Percentiles rank a stretch among this genome's conserved stretches.
Evolutionary conservation across 148 eudicot genomes (phyloP).

Genomic region (Fagopyrum tataricum): DNA sequence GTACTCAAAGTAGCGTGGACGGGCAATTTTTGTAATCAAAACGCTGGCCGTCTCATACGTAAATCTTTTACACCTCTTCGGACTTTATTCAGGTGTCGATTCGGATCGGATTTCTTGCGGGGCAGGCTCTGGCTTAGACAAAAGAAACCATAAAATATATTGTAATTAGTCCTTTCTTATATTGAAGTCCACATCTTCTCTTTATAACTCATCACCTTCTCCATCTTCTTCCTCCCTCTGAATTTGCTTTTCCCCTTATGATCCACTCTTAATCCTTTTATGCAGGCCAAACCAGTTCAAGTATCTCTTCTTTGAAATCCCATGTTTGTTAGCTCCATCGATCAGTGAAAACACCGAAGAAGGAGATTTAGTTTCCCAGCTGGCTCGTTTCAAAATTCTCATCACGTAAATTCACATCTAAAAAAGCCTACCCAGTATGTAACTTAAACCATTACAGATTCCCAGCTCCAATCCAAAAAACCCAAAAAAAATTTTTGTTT

Average conservation of each 20-base stretch:
- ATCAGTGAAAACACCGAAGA: too few relatives aligned
- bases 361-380: slow-evolving; percentile 11
- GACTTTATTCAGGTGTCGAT: too few relatives aligned
- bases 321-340: neutral
- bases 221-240: neutral
- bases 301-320: neutral
- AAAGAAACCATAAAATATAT: too few relatives aligned
- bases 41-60: too few relatives aligned
- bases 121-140: too few relatives aligned
- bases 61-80: too few relatives aligned
- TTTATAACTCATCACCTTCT: neutral
- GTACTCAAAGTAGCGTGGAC: too few relatives aligned
- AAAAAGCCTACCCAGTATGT: slow-evolving; percentile 52
- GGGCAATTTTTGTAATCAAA: too few relatives aligned
- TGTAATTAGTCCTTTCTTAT: too few relatives aligned
- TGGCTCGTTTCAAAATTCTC: slow-evolving; percentile 24
- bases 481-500: slow-evolving; percentile 13
- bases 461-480: slow-evolving; percentile 14
- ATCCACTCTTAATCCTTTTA: too few relatives aligned
- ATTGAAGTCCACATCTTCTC: too few relatives aligned
- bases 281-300: neutral
- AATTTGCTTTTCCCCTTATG: neutral
- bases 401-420: slow-evolving; percentile 35
- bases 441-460: slow-evolving; percentile 16
- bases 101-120: too few relatives aligned